Percentiles rank a stretch among this genome's conserved stretches.
These are phyloP conservation scores for Rosa rugosa DNA, from an alignment of 306 rosid genomes.

Conservation along the genomic window DNA sequence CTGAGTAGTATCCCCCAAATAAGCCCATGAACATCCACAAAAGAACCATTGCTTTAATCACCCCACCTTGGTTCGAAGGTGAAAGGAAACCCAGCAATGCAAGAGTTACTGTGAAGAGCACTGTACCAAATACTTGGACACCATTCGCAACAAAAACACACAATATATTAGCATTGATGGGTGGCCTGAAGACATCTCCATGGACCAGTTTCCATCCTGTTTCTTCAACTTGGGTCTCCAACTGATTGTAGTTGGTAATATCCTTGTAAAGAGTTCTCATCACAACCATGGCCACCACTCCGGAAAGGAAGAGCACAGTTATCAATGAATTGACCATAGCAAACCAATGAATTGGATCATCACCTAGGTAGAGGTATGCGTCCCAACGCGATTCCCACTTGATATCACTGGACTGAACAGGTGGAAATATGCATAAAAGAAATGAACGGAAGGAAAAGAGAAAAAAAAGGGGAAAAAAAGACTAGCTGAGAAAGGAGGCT, in stretches of 20 bases:
- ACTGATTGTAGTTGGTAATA: slow-evolving; percentile 92
- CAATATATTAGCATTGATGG: slow-evolving; percentile 73
- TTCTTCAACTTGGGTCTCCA: slow-evolving; percentile 96
- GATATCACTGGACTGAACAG: slow-evolving; percentile 74
- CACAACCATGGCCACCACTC: slow-evolving; percentile 99
- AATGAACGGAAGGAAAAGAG: neutral
- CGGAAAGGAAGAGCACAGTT: slow-evolving; percentile 94
- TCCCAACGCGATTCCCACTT: slow-evolving; percentile 99
- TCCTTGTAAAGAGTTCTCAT: slow-evolving; percentile 95
- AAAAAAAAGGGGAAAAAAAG: neutral
- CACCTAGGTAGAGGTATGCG: slow-evolving; percentile 79
- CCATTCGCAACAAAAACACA: slow-evolving; percentile 94
- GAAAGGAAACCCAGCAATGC: slow-evolving; percentile 90
- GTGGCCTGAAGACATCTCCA: slow-evolving; percentile 91
- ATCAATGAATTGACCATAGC: slow-evolving; percentile 86
- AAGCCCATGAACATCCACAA: slow-evolving; percentile 98
- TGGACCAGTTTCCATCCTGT: slow-evolving; percentile 98
- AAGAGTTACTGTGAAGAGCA: slow-evolving; percentile 88
- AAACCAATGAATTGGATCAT: slow-evolving; percentile 96
- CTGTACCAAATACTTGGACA: slow-evolving; percentile 86
- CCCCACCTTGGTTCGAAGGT: slow-evolving; percentile 94
- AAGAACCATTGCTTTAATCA: slow-evolving; percentile 94
- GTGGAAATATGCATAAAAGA: neutral
- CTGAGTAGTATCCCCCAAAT: slow-evolving; percentile 90
- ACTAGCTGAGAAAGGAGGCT: neutral